A percentile compares a stretch with the other conserved stretches of the same genome.
Evolutionary conservation across 148 eudicot genomes (phyloP).

Genomic region (Camellia granthamiana): DNA sequence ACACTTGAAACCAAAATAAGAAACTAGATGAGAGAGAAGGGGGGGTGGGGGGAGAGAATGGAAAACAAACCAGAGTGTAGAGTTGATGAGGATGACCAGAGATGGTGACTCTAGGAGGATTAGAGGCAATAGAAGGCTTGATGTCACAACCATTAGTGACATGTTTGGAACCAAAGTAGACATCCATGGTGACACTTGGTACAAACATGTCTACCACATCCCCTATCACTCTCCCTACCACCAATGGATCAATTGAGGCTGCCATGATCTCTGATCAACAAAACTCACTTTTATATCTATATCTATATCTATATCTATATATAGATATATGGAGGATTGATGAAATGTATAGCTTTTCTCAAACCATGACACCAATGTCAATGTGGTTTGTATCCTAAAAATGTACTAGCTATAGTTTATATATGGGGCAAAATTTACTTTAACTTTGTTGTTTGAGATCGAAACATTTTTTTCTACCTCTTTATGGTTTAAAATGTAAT

Average conservation of each 20-base stretch:
- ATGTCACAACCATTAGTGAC: constrained; percentile 52
- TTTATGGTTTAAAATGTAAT: too few species aligned
- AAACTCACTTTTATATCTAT: too few species aligned
- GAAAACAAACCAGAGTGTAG: constrained; percentile 38
- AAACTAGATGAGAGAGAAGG: too few species aligned
- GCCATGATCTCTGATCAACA: constrained; percentile 24
- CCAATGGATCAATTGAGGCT: constrained; percentile 41
- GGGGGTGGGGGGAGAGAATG: neutral
- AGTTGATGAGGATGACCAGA: constrained; percentile 32
- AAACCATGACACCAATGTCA: too few species aligned
- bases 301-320: too few species aligned
- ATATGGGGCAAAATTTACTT: too few species aligned
- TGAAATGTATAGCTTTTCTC: too few species aligned
- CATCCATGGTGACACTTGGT: constrained; percentile 39
- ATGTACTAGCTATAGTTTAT: too few species aligned
- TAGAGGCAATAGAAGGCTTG: constrained; percentile 40
- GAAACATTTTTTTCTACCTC: too few species aligned
- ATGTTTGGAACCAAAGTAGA: constrained; percentile 37
- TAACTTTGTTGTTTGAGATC: too few species aligned
- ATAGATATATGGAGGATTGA: too few species aligned
- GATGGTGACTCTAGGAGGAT: constrained; percentile 42
- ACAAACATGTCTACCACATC: constrained; percentile 64
- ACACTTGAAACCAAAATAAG: neutral
- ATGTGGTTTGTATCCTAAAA: too few species aligned
- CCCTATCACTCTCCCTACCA: constrained; percentile 49